phyloP scores from a whole-genome alignment of 495 filamentous ascomycete genomes.

The Penicillium turbatum region DNA sequence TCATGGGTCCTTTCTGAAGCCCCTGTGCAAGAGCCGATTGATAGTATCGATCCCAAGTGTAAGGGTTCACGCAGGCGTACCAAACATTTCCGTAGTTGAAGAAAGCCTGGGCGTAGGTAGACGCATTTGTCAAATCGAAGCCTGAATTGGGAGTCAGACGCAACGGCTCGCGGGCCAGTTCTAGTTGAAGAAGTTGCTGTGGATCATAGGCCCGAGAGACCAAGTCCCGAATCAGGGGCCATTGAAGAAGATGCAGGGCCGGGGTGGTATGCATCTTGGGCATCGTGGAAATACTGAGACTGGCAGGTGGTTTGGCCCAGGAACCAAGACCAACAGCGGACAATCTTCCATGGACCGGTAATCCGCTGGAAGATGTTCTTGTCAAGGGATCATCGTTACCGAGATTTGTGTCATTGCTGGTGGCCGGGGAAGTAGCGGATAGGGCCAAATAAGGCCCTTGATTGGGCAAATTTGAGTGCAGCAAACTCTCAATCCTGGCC shows the following conservation, averaged over 20 bases:
- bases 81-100: constrained; percentile 77
- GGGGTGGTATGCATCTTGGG: constrained; percentile 78
- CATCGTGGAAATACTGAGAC: constrained; percentile 75
- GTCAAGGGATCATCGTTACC: constrained; percentile 59
- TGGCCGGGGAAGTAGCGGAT: constrained; percentile 57
- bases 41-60: constrained; percentile 75
- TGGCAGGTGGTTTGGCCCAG: constrained; percentile 54
- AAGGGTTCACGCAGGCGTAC: constrained; percentile 83
- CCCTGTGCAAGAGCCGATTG: constrained; percentile 63
- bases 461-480: constrained; percentile 60
- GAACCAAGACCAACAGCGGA: constrained; percentile 65
- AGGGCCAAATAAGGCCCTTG: constrained; percentile 43
- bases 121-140: constrained; percentile 70
- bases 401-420: constrained; percentile 64
- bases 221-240: constrained; percentile 73
- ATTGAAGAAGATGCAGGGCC: constrained; percentile 71
- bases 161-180: constrained; percentile 72
- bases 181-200: constrained; percentile 73
- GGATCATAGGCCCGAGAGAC: constrained; percentile 73
- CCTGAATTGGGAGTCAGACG: constrained; percentile 53
- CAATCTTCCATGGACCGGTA: constrained; percentile 50
- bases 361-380: constrained; percentile 31
- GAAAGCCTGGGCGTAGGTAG: constrained; percentile 68
- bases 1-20: constrained; percentile 73
- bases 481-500: constrained; percentile 68